These are phyloP conservation scores for Hypoxylon crocopeplum DNA, from an alignment of 495 filamentous ascomycete species.

Conservation along the genomic window DNA sequence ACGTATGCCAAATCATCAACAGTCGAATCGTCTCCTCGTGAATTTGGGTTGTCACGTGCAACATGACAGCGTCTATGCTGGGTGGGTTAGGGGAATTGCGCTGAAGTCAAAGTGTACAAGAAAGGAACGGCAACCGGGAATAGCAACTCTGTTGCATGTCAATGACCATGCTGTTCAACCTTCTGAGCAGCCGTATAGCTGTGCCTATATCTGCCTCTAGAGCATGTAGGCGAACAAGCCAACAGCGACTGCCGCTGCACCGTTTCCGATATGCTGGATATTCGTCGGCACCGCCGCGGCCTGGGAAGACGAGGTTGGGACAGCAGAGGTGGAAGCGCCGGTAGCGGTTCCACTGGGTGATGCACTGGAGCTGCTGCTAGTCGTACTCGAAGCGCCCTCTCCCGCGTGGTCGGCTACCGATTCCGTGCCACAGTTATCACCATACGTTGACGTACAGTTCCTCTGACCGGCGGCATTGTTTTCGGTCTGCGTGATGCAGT, in stretches of 20 bases:
- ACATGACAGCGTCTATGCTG: slow-evolving; percentile 18
- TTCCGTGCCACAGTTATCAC: slow-evolving; percentile 45
- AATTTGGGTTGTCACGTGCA: slow-evolving; percentile 34
- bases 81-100: slow-evolving; percentile 8
- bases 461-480: slow-evolving; percentile 45
- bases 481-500: slow-evolving; percentile 42
- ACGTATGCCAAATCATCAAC: slow-evolving; percentile 33
- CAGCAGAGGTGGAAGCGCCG: slow-evolving; percentile 20
- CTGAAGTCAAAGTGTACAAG: slow-evolving; percentile 27
- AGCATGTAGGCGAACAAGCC: slow-evolving; percentile 47
- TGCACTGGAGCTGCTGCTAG: slow-evolving; percentile 29
- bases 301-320: slow-evolving; percentile 26
- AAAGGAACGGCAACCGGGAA: slow-evolving; percentile 18
- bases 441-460: slow-evolving; percentile 40
- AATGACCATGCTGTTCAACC: slow-evolving; percentile 6
- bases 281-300: slow-evolving; percentile 43
- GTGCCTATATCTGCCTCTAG: slow-evolving; percentile 29
- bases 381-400: slow-evolving; percentile 29
- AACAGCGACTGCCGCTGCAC: slow-evolving; percentile 44
- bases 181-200: slow-evolving; percentile 1
- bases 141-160: slow-evolving; percentile 7
- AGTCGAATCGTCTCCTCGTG: slow-evolving; percentile 36
- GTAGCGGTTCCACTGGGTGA: slow-evolving; percentile 30
- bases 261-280: slow-evolving; percentile 43
- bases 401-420: slow-evolving; percentile 43